phyloP scores from a whole-genome alignment of 257 asterid genomes.

The Penstemon eatonii region DNA sequence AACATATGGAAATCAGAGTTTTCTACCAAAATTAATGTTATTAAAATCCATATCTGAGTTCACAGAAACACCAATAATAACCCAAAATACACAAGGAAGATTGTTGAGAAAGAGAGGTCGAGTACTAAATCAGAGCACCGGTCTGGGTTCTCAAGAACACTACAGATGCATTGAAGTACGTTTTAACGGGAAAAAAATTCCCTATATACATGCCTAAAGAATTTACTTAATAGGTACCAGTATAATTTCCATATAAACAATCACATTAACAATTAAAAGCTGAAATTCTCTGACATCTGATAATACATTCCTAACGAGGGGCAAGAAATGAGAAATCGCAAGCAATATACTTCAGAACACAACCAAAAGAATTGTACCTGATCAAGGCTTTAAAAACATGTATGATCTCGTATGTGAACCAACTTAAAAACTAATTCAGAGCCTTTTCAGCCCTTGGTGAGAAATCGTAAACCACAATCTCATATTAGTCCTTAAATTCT shows the following conservation, averaged over 20 bases:
- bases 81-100: neutral
- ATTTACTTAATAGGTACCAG: neutral
- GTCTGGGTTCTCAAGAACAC: constrained; percentile 8
- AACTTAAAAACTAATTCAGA: too few species aligned
- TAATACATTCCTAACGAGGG: constrained; percentile 2
- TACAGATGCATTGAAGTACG: constrained; percentile 15
- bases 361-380: constrained; percentile 25
- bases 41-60: neutral
- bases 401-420: too few species aligned
- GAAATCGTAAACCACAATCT: too few species aligned
- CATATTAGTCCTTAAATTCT: too few species aligned
- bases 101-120: constrained; percentile 14
- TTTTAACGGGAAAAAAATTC: constrained; percentile 7
- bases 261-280: constrained; percentile 12
- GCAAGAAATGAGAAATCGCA: neutral
- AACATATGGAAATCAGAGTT: constrained; percentile 2
- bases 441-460: too few species aligned
- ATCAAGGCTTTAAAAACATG: constrained; percentile 2
- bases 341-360: constrained; percentile 12
- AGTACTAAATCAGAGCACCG: constrained; percentile 5
- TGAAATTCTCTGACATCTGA: neutral
- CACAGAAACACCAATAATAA: neutral
- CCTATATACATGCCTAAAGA: constrained; percentile 9
- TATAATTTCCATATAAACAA: neutral
- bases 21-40: neutral